Evolutionary conservation across 176 grass and related monocot genomes (phyloP), one percentile per base, ranked within the genome.

Genomic region (Oryza rufipogon): DNA sequence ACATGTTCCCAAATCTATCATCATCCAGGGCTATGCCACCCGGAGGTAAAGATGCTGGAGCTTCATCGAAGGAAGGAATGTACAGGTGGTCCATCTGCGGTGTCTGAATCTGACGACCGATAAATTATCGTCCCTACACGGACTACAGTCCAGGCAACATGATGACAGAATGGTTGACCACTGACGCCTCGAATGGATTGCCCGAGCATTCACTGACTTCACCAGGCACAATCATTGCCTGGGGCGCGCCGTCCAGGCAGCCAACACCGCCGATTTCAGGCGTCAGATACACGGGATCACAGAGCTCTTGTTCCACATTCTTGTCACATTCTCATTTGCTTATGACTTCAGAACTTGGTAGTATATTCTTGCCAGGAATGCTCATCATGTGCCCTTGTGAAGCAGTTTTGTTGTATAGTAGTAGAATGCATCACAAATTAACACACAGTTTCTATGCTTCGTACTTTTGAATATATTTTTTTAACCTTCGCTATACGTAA

Each of bases 11-110:
- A 67, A 70, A 73, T 64, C 54, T 66, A 33, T 45, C 11, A 33
- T 45, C 11, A 71, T 70, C 74, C 84, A 96, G 97, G 97, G 64
- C 84, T 99, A 58, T 99, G 97, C 86, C 76, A 94, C 17, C 93
- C 93, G 45, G 97, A 94, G 60, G 88, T 86, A 32, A 99, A 96
- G 88, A 96, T 99, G 97, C 81, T 92, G 36, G 86, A 99, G 84
- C 97, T 99, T 70, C 97, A 99, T 78, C 78, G 76, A 87, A 89
- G 88, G 64, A 92, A 92, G 84, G 87, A 93, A 60, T 99, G 97
- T 71, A 91, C 86, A 9, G 91, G 93, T 71, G 86, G 86, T 52
- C 80, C 93, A 63, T 79, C 81, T 47, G 86, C 78, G 58, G 61
- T 85, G 14, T 81, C 88, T 1, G 86, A 85, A 26, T 78, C 86